Percentiles rank a stretch among this genome's conserved stretches.
Conservation (phyloP, 106 monocot genomes). For the Acorus calamus region DNA sequence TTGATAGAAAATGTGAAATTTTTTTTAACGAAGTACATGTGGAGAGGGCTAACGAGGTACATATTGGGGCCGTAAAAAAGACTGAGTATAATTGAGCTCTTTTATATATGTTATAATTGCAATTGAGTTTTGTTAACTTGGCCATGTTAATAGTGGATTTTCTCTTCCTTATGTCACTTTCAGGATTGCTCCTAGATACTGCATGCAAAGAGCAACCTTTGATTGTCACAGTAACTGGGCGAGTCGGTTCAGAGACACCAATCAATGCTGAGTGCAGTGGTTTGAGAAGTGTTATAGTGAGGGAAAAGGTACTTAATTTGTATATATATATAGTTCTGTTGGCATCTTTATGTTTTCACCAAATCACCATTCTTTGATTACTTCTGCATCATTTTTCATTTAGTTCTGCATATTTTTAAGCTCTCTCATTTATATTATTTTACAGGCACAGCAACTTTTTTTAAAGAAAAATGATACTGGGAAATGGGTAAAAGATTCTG, state of each 20-base stretch:
- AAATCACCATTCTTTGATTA: too few species aligned
- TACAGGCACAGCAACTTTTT: slow-evolving; percentile 88
- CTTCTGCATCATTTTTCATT: too few species aligned
- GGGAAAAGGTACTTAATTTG: slow-evolving; percentile 57
- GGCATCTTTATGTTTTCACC: too few species aligned
- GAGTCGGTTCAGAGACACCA: slow-evolving; percentile 84
- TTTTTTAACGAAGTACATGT: too few species aligned
- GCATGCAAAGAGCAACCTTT: slow-evolving; percentile 75
- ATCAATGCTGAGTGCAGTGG: slow-evolving; percentile 83
- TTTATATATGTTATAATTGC: too few species aligned
- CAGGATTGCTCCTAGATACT: slow-evolving; percentile 70
- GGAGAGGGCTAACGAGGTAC: too few species aligned
- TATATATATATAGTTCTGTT: neutral
- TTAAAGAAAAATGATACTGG: slow-evolving; percentile 95
- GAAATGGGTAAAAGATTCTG: slow-evolving; percentile 96
- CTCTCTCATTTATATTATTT: neutral
- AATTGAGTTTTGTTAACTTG: too few species aligned
- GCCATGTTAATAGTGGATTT: too few species aligned
- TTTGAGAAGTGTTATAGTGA: slow-evolving; percentile 87
- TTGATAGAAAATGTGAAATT: too few species aligned
- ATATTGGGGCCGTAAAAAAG: too few species aligned
- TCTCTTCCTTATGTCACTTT: slow-evolving; percentile 4
- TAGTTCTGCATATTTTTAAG: neutral
- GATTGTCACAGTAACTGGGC: slow-evolving; percentile 75
- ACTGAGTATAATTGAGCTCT: too few species aligned